Evolutionary conservation across 1,284 basidiomycete genomes (phyloP), one percentile per base, ranked within the genome.

Genomic region (Stygiomarasmius scandens): DNA sequence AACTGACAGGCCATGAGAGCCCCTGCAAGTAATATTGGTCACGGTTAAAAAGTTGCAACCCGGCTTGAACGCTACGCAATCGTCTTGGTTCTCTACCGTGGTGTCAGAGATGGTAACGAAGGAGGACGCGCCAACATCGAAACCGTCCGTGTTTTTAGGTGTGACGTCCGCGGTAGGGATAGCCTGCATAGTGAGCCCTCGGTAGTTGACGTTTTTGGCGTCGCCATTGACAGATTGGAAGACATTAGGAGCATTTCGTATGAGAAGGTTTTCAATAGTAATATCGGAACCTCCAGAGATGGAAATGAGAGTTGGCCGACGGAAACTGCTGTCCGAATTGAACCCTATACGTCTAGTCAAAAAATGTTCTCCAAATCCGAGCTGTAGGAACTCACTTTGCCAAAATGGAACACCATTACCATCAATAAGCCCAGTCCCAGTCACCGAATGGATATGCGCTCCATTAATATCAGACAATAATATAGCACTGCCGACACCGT

Each of bases 111-210:
- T 63, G 5, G 69, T 69, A 16, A 71, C 68, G 50, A 58, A 63
- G 4, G 63, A 63, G 25, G 67, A 67, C 2, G 63, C 43, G 14
- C 70, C 66, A 32, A 70, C 61, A 51, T 71, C 68, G 34, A 70
- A 70, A 3, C 70, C 68, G 43, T 71, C 70, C 2, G 69, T 71
- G 50, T 71, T 71, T 49, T 69, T 69, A 3, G 70, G 65, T 1
- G 56, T 67, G 9, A 60, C 68, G 22, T 59, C 61, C 11, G 58
- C 49, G 1, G 66, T 67, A 1, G 66, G 61, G 20, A 67, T 68
- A 20, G 69, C 70, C 38, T 65, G 64, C 57, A 71, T 49, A 4
- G 46, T 60, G 29, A 71, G 61, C 5, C 58, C 55, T 8, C 63
- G 57, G 58, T 69, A 71, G 1, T 66, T 16, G 44, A 71, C 61